Base-by-base conservation (phyloP, 2,329 filamentous ascomycete species). In the Pyrenophora tritici-repentis region DNA sequence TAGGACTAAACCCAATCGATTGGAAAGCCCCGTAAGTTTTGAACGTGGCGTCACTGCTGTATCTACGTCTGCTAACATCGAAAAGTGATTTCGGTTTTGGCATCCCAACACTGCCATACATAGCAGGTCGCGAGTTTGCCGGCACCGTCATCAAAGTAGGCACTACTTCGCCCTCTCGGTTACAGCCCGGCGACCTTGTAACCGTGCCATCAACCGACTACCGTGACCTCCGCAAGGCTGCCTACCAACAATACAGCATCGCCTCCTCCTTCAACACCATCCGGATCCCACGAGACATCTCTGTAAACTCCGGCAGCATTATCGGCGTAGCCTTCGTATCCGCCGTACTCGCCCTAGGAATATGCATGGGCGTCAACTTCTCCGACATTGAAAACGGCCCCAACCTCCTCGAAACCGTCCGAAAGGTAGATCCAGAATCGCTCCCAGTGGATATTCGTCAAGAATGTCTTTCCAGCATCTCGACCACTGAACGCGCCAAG, bases 1-100 rank as follows among this genome's bases (percentile, higher is more conserved):
- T 90, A 60, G 88, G 88, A 0, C 73, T 91, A 32, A 91, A 91
- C 62, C 89, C 89, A 0, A 88, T 91, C 47, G 89, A 90, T 67
- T 89, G 85, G 85, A 89, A 89, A 75, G 81, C 84, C 52, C 85
- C 86, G 86, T 88, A 75, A 61, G 83, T 78, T 24, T 10, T 18
- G 14, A 13, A 6, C 32, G 3, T 31, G 14, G 4, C 31, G 16
- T 4, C 0, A 2, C 6, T 9, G 6, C 8, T 33, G 2, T 24
- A 42, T 13, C 13, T 5, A 16, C 29, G 5, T 31, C 22, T 29
- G 26, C 46, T 45, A 16, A 39, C 12, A 16, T 9, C 18, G 8
- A 18, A 22, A 29, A 88, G 86, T 9, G 87, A 88, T 62, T 90
- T 82, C 65, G 86, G 85, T 55, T 90, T 89, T 65, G 86, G 83